These are phyloP conservation scores for Phaeophleospora eucalypticola DNA, from an alignment of 2,329 filamentous ascomycete species.

Conservation along the genomic window DNA sequence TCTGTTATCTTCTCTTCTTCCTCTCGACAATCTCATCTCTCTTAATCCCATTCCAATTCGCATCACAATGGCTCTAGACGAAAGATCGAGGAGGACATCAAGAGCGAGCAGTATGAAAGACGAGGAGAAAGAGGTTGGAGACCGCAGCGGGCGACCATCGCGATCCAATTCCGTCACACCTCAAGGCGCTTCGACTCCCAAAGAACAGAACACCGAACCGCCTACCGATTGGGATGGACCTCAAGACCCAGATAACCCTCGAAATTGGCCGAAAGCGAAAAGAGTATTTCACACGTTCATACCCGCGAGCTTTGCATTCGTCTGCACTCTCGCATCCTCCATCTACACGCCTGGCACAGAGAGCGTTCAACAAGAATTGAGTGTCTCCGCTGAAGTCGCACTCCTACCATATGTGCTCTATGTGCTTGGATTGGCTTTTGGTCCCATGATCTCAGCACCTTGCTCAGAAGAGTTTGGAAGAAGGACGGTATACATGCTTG, in stretches of 20 bases:
- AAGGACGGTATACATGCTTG: slow-evolving; percentile 48
- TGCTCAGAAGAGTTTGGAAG: slow-evolving; percentile 44
- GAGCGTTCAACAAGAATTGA: slow-evolving; percentile 51
- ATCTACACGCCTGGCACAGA: slow-evolving; percentile 18
- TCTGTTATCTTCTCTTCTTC: no score
- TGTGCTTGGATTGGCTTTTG: slow-evolving; percentile 56
- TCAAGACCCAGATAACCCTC: slow-evolving; percentile 46
- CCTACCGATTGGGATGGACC: slow-evolving; percentile 25
- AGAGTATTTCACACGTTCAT: slow-evolving; percentile 39
- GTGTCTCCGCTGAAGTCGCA: slow-evolving; percentile 52
- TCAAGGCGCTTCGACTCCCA: not conserved
- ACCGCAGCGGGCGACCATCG: not conserved
- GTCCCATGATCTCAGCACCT: slow-evolving; percentile 42
- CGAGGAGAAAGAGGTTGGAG: slow-evolving; percentile 1
- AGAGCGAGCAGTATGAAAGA: no score
- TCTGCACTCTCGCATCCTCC: slow-evolving; percentile 34
- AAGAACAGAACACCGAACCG: slow-evolving; percentile 1
- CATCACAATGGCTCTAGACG: no score
- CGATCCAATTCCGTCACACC: not conserved
- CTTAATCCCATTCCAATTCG: no score
- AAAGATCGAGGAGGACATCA: no score
- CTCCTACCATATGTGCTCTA: slow-evolving; percentile 57
- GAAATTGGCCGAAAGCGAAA: slow-evolving; percentile 49
- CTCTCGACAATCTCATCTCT: no score
- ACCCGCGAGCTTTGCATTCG: slow-evolving; percentile 30